Conservation (phyloP, 257 asterid species). For the Plantago ovata region DNA sequence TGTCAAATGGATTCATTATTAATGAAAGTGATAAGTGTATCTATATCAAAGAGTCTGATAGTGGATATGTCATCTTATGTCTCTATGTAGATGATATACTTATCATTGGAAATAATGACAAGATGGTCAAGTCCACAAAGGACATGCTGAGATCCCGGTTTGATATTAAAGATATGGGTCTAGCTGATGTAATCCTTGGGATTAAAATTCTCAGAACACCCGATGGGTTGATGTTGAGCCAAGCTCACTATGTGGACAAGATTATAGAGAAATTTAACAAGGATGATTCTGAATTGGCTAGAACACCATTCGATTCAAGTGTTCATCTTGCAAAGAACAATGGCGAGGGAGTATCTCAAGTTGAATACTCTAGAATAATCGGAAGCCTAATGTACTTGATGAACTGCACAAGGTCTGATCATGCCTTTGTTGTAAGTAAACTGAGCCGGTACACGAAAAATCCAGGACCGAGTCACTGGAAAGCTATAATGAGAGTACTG, state of each 20-base stretch:
- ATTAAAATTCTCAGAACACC: background rate
- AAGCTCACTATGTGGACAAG: background rate
- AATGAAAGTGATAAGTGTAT: background rate
- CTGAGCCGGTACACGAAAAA: constrained; percentile 9
- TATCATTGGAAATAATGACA: background rate
- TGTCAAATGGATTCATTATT: background rate
- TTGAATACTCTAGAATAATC: background rate
- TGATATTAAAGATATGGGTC: background rate
- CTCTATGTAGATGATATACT: background rate
- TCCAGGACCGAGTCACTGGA: background rate
- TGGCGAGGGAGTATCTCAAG: background rate
- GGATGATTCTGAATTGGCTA: background rate
- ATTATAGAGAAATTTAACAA: background rate
- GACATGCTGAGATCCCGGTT: background rate
- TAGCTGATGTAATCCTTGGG: background rate
- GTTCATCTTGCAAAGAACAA: background rate
- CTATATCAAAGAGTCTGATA: background rate
- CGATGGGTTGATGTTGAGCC: background rate
- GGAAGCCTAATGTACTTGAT: constrained; percentile 5
- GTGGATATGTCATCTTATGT: background rate
- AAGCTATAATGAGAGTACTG: background rate
- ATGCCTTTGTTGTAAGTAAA: background rate
- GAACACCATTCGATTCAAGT: background rate
- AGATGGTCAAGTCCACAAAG: background rate
- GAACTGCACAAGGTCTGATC: background rate